Percentiles rank a stretch among this genome's conserved stretches.
These are phyloP conservation scores for Ganoderma lucidum DNA, from an alignment of 1,284 basidiomycete species.

Conservation along the genomic window DNA sequence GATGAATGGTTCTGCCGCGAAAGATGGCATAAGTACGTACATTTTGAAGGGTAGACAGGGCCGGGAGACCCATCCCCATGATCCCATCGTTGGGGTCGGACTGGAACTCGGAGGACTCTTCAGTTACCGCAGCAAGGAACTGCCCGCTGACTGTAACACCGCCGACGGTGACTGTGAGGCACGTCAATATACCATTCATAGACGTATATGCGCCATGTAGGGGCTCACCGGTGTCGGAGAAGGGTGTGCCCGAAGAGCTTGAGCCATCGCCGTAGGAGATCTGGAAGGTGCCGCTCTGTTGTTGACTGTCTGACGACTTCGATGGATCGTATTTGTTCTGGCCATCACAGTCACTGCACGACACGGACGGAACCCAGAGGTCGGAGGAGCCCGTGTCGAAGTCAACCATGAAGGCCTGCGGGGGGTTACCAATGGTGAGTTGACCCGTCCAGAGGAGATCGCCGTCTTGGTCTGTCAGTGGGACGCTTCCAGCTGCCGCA, in stretches of 20 bases:
- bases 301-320: slow-evolving; percentile 46
- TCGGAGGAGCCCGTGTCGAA: slow-evolving; percentile 42
- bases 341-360: slow-evolving; percentile 32
- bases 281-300: slow-evolving; percentile 46
- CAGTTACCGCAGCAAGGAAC: slow-evolving; percentile 31
- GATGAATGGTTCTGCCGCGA: slow-evolving; percentile 46
- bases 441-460: slow-evolving; percentile 33
- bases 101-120: slow-evolving; percentile 26
- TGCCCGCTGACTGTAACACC: slow-evolving; percentile 36
- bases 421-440: slow-evolving; percentile 34
- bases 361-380: slow-evolving; percentile 37
- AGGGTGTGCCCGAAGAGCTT: slow-evolving; percentile 56
- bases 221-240: slow-evolving; percentile 53
- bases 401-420: slow-evolving; percentile 35
- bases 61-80: slow-evolving; percentile 37
- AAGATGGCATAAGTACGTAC: slow-evolving; percentile 39
- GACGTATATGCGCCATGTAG: not conserved
- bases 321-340: slow-evolving; percentile 42
- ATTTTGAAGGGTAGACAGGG: slow-evolving; percentile 28
- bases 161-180: slow-evolving; percentile 21
- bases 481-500: slow-evolving; percentile 14
- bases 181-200: not conserved
- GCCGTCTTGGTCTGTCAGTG: slow-evolving; percentile 30
- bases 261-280: slow-evolving; percentile 65
- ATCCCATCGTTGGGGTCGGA: slow-evolving; percentile 34